Base-by-base conservation (phyloP, 371 early-diverging fungal genomes). In the Zychaea mexicana region DNA sequence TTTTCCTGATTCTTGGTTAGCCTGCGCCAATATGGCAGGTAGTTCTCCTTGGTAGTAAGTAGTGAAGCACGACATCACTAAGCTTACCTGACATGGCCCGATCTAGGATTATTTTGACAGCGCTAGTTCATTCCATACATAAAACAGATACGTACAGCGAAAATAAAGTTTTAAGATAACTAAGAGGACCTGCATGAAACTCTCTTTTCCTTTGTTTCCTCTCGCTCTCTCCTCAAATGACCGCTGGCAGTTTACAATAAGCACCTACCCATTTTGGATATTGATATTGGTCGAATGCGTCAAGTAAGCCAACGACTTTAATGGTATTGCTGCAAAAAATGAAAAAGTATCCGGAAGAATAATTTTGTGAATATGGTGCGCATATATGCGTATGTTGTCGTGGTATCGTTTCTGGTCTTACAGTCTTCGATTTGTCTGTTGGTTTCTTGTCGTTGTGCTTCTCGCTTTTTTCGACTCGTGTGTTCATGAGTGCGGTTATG, bases 211-310 rank as follows among this genome's bases (percentile, higher is more conserved):
- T n/a, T 12, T 42, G 3, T 42, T 13, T 39, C 13, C n/a, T 7
- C 39, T 39, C 17, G 7, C 7, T 7, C n/a, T n/a, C n/a, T n/a
- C n/a, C n/a, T n/a, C n/a, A n/a, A n/a, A n/a, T n/a, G n/a, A n/a
- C n/a, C n/a, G n/a, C n/a, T n/a, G n/a, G n/a, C n/a, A n/a, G n/a
- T n/a, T 21, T 26, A 19, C 15, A 3, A 7, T 24, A 54, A 39
- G 21, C 15, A n/a, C n/a, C 32, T 66, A 91, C 91, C 90, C 86
- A 66, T 86, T 87, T 58, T 88, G 85, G n/a, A 90, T 76, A n/a
- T 80, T 83, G 22, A 85, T 79, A 73, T 88, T 85, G 32, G 79
- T 77, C 6, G 88, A 89, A 45, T 86, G 82, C 0, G 83, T 85
- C 36, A 92, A 69, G 55, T 86, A 84, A 0, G 82, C 88, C 52